phyloP scores from a whole-genome alignment of 2,329 filamentous ascomycete genomes.

The Akanthomyces lecanii region DNA sequence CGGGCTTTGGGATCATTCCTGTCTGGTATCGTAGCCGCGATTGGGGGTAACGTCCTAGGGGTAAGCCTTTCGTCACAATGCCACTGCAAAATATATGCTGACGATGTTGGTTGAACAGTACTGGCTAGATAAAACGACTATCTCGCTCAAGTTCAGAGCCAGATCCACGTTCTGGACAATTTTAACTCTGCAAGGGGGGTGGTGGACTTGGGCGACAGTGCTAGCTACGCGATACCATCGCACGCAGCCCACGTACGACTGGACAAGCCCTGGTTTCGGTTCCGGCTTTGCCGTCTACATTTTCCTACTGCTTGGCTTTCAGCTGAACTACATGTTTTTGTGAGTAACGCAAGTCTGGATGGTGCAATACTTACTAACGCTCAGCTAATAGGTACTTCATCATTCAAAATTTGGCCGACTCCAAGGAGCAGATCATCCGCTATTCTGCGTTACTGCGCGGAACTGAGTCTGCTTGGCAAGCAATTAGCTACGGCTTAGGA shows the following conservation, averaged over 20 bases:
- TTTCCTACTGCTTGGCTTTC: conserved; percentile 63
- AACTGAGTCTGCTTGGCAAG: conserved; percentile 69
- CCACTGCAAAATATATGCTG: neutral
- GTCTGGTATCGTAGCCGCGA: conserved; percentile 62
- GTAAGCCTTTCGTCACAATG: conserved; percentile 28
- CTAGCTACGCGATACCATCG: conserved; percentile 57
- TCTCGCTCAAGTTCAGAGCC: conserved; percentile 51
- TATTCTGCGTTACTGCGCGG: conserved; percentile 65
- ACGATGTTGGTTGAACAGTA: conserved; percentile 27
- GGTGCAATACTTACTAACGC: neutral
- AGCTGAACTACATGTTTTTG: conserved; percentile 70
- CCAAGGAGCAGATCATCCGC: conserved; percentile 61
- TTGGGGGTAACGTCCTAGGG: conserved; percentile 62
- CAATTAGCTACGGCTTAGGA: conserved; percentile 65
- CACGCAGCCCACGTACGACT: conserved; percentile 60
- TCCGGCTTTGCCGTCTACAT: conserved; percentile 63
- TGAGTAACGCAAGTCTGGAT: conserved; percentile 31
- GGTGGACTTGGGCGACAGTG: conserved; percentile 69
- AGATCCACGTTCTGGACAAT: conserved; percentile 52
- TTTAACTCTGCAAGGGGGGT: conserved; percentile 57
- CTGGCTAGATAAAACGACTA: conserved; percentile 55
- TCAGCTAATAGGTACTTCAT: conserved; percentile 57
- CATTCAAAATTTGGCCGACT: conserved; percentile 59
- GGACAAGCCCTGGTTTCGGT: conserved; percentile 60
- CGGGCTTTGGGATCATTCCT: conserved; percentile 68